A percentile compares a stretch with the other conserved stretches of the same genome.
Evolutionary conservation across 441 rosid genomes (phyloP).

Genomic region (Populus hybrid): DNA sequence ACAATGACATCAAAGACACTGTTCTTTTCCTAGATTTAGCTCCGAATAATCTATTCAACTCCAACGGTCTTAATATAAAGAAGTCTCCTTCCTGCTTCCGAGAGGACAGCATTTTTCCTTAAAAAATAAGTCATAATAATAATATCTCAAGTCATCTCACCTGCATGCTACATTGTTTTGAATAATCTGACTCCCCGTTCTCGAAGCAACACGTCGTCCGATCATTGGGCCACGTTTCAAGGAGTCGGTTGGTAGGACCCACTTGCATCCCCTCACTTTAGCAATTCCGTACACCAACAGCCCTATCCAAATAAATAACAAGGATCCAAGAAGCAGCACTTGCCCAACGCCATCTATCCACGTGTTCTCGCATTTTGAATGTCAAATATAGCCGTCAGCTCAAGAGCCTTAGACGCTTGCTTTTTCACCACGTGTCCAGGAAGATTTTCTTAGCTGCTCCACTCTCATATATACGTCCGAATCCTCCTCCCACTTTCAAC

Average conservation of each 20-base stretch:
- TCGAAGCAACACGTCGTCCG: constrained; percentile 28
- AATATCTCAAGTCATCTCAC: neutral
- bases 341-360: constrained; percentile 5
- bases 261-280: neutral
- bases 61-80: neutral
- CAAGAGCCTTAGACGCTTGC: neutral
- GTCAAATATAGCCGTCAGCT: constrained; percentile 25
- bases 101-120: neutral
- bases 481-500: too few relatives aligned
- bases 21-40: too few relatives aligned
- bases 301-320: neutral
- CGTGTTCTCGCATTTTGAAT: constrained; percentile 10
- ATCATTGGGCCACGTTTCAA: constrained; percentile 29
- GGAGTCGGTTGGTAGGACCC: constrained; percentile 36
- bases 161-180: neutral
- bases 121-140: neutral
- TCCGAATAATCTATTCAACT: too few relatives aligned
- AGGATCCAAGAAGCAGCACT: constrained; percentile 27
- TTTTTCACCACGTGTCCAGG: constrained; percentile 37
- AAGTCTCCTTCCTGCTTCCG: neutral
- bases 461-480: neutral
- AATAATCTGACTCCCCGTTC: constrained; percentile 1
- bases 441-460: constrained; percentile 7
- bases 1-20: too few relatives aligned
- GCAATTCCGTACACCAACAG: constrained; percentile 7